A percentile compares a stretch with the other conserved stretches of the same genome.
phyloP scores from a whole-genome alignment of 176 grass and related monocot genomes.

The Calamus simplicifolius region DNA sequence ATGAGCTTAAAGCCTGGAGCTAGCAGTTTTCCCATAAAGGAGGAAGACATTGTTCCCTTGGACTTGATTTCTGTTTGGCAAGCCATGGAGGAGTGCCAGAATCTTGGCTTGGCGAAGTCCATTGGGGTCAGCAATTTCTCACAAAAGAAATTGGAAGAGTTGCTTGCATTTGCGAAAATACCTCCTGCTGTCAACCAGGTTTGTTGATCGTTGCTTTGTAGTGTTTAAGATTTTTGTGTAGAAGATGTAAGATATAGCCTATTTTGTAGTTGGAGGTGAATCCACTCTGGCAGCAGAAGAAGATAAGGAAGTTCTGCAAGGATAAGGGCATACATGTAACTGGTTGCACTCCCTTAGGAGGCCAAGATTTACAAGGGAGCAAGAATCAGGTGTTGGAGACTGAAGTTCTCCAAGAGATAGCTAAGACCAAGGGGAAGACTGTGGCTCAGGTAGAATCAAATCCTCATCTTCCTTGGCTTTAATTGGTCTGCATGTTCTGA shows the following conservation, averaged over 20 bases:
- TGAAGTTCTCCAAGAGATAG: slow-evolving; percentile 28
- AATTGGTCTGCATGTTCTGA: too few relatives aligned
- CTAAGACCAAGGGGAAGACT: slow-evolving; percentile 41
- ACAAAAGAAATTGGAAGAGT: slow-evolving; percentile 28
- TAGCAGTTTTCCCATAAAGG: not conserved
- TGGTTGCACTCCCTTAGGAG: slow-evolving; percentile 51
- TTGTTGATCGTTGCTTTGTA: not conserved
- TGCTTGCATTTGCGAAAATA: slow-evolving; percentile 39
- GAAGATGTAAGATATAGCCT: too few relatives aligned
- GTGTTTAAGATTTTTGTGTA: too few relatives aligned
- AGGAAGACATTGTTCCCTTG: slow-evolving; percentile 25
- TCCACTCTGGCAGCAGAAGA: slow-evolving; percentile 58
- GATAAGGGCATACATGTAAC: slow-evolving; percentile 34
- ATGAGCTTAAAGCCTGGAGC: slow-evolving; percentile 20
- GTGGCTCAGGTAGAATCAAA: slow-evolving; percentile 39
- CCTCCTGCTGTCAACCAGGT: slow-evolving; percentile 80
- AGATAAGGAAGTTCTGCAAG: slow-evolving; percentile 42
- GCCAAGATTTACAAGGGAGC: slow-evolving; percentile 27
- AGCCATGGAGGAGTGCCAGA: slow-evolving; percentile 80
- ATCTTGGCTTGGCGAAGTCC: slow-evolving; percentile 44
- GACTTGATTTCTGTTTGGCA: slow-evolving; percentile 71
- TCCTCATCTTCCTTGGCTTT: too few relatives aligned
- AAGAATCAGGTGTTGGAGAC: slow-evolving; percentile 52
- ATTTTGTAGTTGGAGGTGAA: slow-evolving; percentile 48
- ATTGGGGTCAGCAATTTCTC: slow-evolving; percentile 89